Conservation (phyloP, 2,329 filamentous ascomycete species). For the Cyphellophora europaea region DNA sequence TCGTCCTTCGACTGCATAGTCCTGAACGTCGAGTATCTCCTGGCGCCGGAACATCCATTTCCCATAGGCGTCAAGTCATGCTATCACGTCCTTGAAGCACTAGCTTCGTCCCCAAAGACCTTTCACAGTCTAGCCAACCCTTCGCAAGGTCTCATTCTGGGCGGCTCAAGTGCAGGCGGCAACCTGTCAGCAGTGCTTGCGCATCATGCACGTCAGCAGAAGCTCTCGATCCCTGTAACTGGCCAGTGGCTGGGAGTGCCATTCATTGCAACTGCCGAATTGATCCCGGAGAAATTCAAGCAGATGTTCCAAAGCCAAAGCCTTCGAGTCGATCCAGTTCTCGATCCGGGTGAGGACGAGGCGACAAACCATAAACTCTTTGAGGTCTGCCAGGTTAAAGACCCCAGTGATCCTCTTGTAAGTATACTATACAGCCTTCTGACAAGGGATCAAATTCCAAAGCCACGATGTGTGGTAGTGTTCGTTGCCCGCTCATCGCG, state of each 20-base stretch:
- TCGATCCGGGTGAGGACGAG: background rate
- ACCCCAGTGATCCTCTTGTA: background rate
- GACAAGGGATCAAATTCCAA: too few species aligned
- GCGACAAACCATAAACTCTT: background rate
- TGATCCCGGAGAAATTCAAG: conserved; percentile 31
- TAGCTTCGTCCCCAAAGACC: conserved; percentile 25
- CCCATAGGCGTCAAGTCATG: conserved; percentile 6
- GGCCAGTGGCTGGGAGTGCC: conserved; percentile 39
- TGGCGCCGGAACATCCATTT: conserved; percentile 18
- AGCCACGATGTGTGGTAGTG: too few species aligned
- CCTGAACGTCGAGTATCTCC: conserved; percentile 14
- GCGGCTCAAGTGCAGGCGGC: conserved; percentile 39
- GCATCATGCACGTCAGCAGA: conserved; percentile 25
- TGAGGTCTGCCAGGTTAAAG: background rate
- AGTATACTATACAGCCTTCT: background rate
- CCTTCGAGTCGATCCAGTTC: background rate
- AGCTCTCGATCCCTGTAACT: conserved; percentile 33
- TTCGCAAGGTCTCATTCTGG: conserved; percentile 38
- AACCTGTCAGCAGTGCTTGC: conserved; percentile 24
- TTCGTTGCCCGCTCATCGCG: too few species aligned
- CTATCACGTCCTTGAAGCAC: conserved; percentile 17
- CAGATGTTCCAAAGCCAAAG: conserved; percentile 4
- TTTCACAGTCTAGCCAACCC: conserved; percentile 29
- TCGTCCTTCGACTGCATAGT: conserved; percentile 16
- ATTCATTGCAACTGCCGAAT: conserved; percentile 21